Conservation (phyloP, 2,329 filamentous ascomycete genomes). For the Gaeumannomyces tritici region DNA sequence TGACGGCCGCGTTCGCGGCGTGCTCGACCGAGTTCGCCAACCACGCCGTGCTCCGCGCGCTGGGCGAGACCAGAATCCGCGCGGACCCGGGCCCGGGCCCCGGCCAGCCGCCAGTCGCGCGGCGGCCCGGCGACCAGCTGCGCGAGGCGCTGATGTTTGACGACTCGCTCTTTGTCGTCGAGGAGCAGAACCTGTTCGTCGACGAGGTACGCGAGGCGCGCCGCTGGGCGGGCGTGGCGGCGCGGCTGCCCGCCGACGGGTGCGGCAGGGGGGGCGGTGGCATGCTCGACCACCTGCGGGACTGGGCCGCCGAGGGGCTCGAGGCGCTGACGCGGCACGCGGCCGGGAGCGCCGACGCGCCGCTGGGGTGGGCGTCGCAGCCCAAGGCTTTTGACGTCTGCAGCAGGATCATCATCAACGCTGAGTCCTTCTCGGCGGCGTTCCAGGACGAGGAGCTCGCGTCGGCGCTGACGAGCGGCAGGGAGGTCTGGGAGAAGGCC, state of each 20-base stretch:
- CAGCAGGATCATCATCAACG: slow-evolving; percentile 32
- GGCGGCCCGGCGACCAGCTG: slow-evolving; percentile 28
- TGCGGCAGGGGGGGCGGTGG: neutral
- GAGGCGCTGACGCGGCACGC: slow-evolving; percentile 24
- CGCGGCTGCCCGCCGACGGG: slow-evolving; percentile 8
- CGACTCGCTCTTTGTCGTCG: slow-evolving; percentile 69
- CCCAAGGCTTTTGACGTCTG: slow-evolving; percentile 57
- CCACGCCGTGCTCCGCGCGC: slow-evolving; percentile 32
- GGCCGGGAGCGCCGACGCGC: slow-evolving; percentile 38
- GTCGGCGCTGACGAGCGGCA: slow-evolving; percentile 6
- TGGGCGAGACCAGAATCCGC: slow-evolving; percentile 14
- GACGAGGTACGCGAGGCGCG: slow-evolving; percentile 68
- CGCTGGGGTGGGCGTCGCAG: slow-evolving; percentile 64
- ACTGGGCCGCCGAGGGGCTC: slow-evolving; percentile 45
- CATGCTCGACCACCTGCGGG: slow-evolving; percentile 15
- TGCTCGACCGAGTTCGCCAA: slow-evolving; percentile 24
- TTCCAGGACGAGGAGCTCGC: slow-evolving; percentile 1
- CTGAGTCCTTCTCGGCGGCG: slow-evolving; percentile 19
- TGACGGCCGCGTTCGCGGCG: slow-evolving; percentile 24
- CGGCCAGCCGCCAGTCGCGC: neutral
- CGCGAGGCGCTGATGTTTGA: slow-evolving; percentile 40
- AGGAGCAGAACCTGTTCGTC: slow-evolving; percentile 91
- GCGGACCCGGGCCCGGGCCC: neutral
- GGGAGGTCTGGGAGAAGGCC: neutral
- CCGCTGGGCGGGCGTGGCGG: slow-evolving; percentile 53